phyloP scores from a whole-genome alignment of 768 basidiomycete genomes.

The Suillus placidus region DNA sequence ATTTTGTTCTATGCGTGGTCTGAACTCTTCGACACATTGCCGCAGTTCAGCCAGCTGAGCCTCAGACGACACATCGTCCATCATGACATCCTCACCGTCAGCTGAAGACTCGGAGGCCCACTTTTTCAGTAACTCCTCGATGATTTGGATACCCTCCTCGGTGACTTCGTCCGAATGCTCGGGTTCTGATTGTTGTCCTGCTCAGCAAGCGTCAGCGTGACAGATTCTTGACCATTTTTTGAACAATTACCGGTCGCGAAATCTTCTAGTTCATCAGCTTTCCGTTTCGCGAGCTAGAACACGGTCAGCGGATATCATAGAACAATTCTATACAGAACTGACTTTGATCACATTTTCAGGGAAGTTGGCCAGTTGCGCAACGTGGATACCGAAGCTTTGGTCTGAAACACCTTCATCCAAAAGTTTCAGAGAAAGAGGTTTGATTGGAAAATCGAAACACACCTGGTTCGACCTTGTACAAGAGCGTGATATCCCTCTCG shows the following conservation, averaged over 20 bases:
- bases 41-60: constrained; percentile 51
- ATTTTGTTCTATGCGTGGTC: constrained; percentile 73
- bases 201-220: constrained; percentile 7
- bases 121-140: constrained; percentile 73
- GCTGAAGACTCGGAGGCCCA: constrained; percentile 54
- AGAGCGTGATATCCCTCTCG: constrained; percentile 78
- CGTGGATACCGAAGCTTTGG: constrained; percentile 98
- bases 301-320: background rate
- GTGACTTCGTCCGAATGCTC: constrained; percentile 60
- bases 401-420: constrained; percentile 77
- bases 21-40: constrained; percentile 64
- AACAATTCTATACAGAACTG: constrained; percentile 15
- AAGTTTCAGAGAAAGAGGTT: constrained; percentile 1
- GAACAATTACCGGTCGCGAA: constrained; percentile 55
- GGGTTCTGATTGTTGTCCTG: constrained; percentile 36
- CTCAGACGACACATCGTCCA: constrained; percentile 47
- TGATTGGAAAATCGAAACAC: constrained; percentile 21
- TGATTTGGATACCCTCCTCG: constrained; percentile 78
- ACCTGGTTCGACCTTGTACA: constrained; percentile 83
- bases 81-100: constrained; percentile 49
- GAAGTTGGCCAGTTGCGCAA: constrained; percentile 96
- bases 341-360: constrained; percentile 93
- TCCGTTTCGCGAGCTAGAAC: constrained; percentile 80
- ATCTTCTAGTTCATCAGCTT: constrained; percentile 90
- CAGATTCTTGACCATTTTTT: background rate